Evolutionary conservation across 129 eudicot species (phyloP), one percentile per base, ranked within the genome.

Genomic region (Centaurea solstitialis): DNA sequence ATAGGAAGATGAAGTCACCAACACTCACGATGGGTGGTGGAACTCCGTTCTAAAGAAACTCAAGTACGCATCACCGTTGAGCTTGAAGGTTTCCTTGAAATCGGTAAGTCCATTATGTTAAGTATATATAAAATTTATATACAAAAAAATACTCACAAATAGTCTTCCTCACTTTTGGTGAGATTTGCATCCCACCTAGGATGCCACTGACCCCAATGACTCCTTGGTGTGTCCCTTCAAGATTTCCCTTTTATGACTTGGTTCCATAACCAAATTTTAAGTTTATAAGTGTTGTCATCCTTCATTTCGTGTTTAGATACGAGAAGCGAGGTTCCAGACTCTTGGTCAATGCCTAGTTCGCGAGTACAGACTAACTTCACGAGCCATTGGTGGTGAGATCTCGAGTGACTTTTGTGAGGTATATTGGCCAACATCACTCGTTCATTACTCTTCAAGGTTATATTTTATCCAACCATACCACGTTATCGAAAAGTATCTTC

Each of bases 311-410:
- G 43, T 74, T 67, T 79, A 94, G 97, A 94, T 94, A 78, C 83
- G 97, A 37, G 97, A 94, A 92, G 98, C 96, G 64, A 85, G 98
- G 83, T 84, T 84, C 80, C 96, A 94, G 76, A 87, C 92, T 22
- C 76, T 90, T 79, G 97, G 82, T 76, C 87, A 88, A 78, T 94
- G 98, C 88, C 83, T 94, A n/a, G 76, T 78, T 57, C 92, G 97
- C 59, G 98, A 94, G 77, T 94, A 90, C 65, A 91, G 95, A 23
- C 88, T 94, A 92, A 69, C 98, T 10, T 53, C 88, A 24, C 91
- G 90, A 72, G 93, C 81, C 80, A 64, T 90, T 9, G 90, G 86
- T 1, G 76, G 86, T 15, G 75, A 87, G 74, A 86, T 94, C 26
- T 88, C 93, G 7, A 71, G 30, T 38, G 97, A 94, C 70, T 90